Evolutionary conservation across 2,329 filamentous ascomycete genomes (phyloP), one percentile per base, ranked within the genome.

Genomic region (Colletotrichum aenigma): DNA sequence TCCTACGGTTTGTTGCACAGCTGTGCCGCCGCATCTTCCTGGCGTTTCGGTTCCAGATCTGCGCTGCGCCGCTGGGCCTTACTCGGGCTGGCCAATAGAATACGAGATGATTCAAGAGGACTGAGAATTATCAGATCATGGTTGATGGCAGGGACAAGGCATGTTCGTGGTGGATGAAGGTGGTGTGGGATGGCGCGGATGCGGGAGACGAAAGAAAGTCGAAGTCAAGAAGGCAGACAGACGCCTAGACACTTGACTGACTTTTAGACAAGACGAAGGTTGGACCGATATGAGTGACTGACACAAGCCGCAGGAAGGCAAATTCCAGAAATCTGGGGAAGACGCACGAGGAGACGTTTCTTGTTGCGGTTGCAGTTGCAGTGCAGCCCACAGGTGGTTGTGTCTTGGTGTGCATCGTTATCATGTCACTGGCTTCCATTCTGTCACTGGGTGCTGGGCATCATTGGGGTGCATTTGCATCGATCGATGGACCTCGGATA

Each of bases 41-140:
- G 58, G 32, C 26, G 66, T 70, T 70, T 64, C 58, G 60, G 60
- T 70, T 74, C 71, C 26, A 58, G 66, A 74, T 74, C 66, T 74
- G 48, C 64, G 55, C 30, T 26, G 16, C 58, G 48, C 60, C 60
- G 34, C n/a, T 21, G 26, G 65, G 60, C 66, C 34, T 70, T 74
- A 74, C 32, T 48, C 66, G 26, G 58, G n/a, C 34, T 32, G 18
- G 15, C 71, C 60, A 74, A 70, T 74, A 21, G 12, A 12, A 24
- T 9, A 6, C 16, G 26, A 9, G 36, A 65, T 74, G 48, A 74
- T 58, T 74, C 60, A 32, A 24, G 61, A n/a, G 34, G 6, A 10
- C 34, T 34, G 21, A 12, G 21, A 61, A 66, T 70, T 70, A 74
- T 74, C 71, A 74, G 66, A 74, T 74, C 66, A 74, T 74, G 48